phyloP scores from a whole-genome alignment of 23 red algal species.

The Gracilaria caudata region DNA sequence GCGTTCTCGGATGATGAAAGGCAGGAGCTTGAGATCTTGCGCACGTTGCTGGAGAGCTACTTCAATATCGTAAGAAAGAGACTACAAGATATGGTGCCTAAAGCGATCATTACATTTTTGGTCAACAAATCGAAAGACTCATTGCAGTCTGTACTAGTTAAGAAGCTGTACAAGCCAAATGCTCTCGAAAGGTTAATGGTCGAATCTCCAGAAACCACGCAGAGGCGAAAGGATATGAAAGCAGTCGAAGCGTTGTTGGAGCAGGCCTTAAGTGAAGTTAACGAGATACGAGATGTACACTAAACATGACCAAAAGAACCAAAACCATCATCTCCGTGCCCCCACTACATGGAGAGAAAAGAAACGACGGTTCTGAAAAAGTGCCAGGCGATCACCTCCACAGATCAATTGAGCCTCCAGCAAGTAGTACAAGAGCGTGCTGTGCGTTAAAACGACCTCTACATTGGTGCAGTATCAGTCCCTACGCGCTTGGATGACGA shows the following conservation, averaged over 20 bases:
- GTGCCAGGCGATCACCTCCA: no score
- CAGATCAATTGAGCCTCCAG: no score
- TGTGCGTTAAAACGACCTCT: no score
- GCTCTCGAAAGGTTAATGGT: constrained; percentile 76
- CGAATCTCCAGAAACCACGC: constrained; percentile 72
- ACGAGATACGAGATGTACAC: constrained; percentile 88
- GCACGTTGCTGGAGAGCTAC: constrained; percentile 87
- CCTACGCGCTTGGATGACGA: no score
- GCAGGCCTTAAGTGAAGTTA: constrained; percentile 76
- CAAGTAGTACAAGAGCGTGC: no score
- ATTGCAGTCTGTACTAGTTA: constrained; percentile 76
- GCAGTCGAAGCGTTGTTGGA: constrained; percentile 72
- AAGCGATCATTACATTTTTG: constrained; percentile 96
- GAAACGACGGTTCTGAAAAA: no score
- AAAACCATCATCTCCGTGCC: background rate
- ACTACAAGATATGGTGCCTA: constrained; percentile 92
- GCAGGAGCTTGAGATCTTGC: constrained; percentile 89
- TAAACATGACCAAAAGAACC: background rate
- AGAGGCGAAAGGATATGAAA: constrained; percentile 79
- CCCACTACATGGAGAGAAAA: background rate
- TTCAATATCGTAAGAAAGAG: constrained; percentile 93
- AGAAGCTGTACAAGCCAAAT: constrained; percentile 88
- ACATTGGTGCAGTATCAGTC: no score
- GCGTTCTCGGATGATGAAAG: constrained; percentile 72
- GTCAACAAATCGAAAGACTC: constrained; percentile 77